A percentile compares a stretch with the other conserved stretches of the same genome.
Conservation (phyloP, 176 grass and related monocot species). For the Aegilops sharonensis region DNA sequence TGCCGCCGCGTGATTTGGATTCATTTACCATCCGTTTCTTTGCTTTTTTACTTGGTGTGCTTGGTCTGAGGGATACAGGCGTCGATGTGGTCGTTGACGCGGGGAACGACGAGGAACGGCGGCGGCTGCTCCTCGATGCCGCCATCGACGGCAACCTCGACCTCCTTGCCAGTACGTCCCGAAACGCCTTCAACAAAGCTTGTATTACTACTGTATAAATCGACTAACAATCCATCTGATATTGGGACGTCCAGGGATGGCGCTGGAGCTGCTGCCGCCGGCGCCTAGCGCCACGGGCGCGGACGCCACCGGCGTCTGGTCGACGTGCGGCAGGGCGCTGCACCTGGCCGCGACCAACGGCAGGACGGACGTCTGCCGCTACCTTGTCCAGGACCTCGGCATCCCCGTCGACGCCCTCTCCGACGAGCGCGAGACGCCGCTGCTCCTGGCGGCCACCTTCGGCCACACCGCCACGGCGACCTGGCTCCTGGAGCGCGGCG, state of each 20-base stretch:
- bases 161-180: background rate
- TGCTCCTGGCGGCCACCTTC: slow-evolving; percentile 5
- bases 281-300: background rate
- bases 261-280: background rate
- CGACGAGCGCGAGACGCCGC: slow-evolving; percentile 2
- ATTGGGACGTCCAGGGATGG: background rate
- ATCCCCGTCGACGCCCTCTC: background rate
- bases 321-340: slow-evolving; percentile 2
- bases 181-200: background rate
- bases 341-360: slow-evolving; percentile 22
- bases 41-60: background rate
- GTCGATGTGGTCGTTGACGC: background rate
- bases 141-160: slow-evolving; percentile 11
- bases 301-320: background rate
- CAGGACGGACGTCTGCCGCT: slow-evolving; percentile 13
- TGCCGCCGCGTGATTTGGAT: too few relatives aligned
- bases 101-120: background rate
- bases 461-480: slow-evolving; percentile 10
- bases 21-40: background rate
- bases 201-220: background rate
- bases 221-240: background rate
- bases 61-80: background rate
- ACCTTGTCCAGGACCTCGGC: background rate
- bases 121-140: background rate
- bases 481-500: slow-evolving; percentile 24